phyloP scores from a whole-genome alignment of 495 filamentous ascomycete species.

The Saxophila tyrrhenica region DNA sequence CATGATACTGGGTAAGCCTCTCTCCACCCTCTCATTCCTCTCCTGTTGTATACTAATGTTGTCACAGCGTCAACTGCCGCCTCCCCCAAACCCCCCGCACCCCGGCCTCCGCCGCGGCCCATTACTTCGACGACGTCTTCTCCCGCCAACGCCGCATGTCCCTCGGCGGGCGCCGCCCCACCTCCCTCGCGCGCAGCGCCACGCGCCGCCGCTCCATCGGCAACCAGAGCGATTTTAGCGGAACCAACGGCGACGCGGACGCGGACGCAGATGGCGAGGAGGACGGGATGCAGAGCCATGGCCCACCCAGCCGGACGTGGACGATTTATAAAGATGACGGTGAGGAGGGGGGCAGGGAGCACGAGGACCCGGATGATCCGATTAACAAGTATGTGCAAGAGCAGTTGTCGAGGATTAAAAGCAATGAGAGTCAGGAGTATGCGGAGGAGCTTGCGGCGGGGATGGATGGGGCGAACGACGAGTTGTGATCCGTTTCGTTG shows the following conservation, averaged over 20 bases:
- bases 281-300: constrained; percentile 3
- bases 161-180: constrained; percentile 18
- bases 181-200: constrained; percentile 56
- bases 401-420: constrained; percentile 27
- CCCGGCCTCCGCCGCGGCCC: constrained; percentile 65
- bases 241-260: constrained; percentile 36
- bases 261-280: constrained; percentile 32
- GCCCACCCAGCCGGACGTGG: constrained; percentile 14
- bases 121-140: constrained; percentile 94
- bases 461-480: constrained; percentile 21
- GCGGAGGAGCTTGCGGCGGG: constrained; percentile 28
- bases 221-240: constrained; percentile 68
- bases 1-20: constrained; percentile 78
- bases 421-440: constrained; percentile 17
- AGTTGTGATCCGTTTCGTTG: constrained; percentile 3
- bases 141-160: constrained; percentile 39
- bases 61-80: constrained; percentile 67
- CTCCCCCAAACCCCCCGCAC: constrained; percentile 87
- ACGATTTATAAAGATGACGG: constrained; percentile 15
- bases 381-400: constrained; percentile 30
- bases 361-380: constrained; percentile 27
- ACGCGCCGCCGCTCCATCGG: constrained; percentile 80
- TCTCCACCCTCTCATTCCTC: constrained; percentile 1
- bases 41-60: not conserved
- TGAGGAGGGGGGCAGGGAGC: constrained; percentile 18